Conservation (phyloP, 2,329 filamentous ascomycete genomes). For the Pseudocercospora fuligena region DNA sequence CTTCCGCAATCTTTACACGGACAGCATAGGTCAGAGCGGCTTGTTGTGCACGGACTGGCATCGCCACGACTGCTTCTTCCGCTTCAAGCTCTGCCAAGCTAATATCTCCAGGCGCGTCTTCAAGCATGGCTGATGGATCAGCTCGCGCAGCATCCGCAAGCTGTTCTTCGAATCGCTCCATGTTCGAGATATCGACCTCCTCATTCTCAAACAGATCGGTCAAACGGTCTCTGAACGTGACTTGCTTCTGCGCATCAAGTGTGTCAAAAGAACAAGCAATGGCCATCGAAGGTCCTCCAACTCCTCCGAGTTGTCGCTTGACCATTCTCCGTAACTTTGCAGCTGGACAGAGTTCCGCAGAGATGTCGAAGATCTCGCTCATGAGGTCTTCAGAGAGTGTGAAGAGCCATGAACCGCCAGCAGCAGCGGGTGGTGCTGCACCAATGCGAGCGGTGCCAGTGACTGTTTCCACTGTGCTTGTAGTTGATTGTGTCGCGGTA, state of each 20-base stretch:
- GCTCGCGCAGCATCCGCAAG: not conserved
- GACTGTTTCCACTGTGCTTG: not conserved
- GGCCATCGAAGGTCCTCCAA: not conserved
- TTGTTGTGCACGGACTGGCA: not conserved
- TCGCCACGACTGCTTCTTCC: not conserved
- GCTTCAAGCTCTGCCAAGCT: not conserved
- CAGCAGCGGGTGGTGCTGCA: not conserved
- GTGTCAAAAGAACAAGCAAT: not conserved
- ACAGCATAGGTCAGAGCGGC: not conserved
- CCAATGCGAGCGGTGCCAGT: slow-evolving; percentile 2
- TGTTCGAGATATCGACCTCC: not conserved
- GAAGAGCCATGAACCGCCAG: slow-evolving; percentile 2
- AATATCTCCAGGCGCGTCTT: not conserved
- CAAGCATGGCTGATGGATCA: not conserved
- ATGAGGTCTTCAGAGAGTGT: slow-evolving; percentile 1
- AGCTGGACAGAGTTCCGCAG: not conserved
- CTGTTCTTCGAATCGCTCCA: not conserved
- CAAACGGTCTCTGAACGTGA: not conserved
- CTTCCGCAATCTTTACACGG: not conserved
- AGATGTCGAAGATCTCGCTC: slow-evolving; percentile 5
- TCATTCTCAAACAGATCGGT: slow-evolving; percentile 3
- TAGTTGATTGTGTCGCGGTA: not conserved
- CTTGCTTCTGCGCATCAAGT: not conserved
- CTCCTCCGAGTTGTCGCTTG: not conserved
- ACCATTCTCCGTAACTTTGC: not conserved